phyloP scores from a whole-genome alignment of 768 basidiomycete species.

The Leccinum barrowsii region DNA sequence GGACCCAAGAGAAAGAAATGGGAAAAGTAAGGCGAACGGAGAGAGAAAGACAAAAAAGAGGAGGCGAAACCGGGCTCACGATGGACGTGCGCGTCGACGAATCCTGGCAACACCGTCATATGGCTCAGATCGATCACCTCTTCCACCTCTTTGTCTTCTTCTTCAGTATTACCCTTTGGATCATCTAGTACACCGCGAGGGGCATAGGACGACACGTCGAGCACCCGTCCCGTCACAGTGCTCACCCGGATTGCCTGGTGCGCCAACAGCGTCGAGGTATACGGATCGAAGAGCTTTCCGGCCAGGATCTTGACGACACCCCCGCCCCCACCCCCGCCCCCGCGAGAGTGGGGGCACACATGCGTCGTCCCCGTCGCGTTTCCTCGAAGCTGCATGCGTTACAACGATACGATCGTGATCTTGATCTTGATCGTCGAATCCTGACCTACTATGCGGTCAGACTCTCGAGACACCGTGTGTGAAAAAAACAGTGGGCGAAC shows the following conservation, averaged over 20 bases:
- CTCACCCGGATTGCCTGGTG: slow-evolving; percentile 49
- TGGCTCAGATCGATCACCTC: slow-evolving; percentile 31
- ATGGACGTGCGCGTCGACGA: slow-evolving; percentile 57
- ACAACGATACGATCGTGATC: neutral
- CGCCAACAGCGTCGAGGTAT: slow-evolving; percentile 37
- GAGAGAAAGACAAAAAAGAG: neutral
- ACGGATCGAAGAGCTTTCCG: slow-evolving; percentile 50
- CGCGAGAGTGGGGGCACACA: neutral
- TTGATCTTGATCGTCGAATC: neutral
- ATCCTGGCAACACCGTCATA: slow-evolving; percentile 52
- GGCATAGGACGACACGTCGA: slow-evolving; percentile 34
- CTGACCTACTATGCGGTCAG: neutral
- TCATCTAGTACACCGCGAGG: neutral
- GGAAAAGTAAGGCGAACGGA: neutral
- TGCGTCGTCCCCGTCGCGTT: neutral
- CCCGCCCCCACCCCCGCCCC: neutral
- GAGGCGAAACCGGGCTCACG: slow-evolving; percentile 24
- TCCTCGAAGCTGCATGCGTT: neutral
- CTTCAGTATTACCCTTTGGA: neutral
- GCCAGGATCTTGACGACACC: slow-evolving; percentile 31
- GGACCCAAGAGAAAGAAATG: neutral
- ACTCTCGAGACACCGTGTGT: neutral
- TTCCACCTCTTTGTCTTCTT: neutral
- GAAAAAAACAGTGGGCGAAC: neutral
- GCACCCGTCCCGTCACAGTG: slow-evolving; percentile 43